Base-by-base conservation (phyloP, 2,329 filamentous ascomycete species). In the Westerdykella aurantiaca region DNA sequence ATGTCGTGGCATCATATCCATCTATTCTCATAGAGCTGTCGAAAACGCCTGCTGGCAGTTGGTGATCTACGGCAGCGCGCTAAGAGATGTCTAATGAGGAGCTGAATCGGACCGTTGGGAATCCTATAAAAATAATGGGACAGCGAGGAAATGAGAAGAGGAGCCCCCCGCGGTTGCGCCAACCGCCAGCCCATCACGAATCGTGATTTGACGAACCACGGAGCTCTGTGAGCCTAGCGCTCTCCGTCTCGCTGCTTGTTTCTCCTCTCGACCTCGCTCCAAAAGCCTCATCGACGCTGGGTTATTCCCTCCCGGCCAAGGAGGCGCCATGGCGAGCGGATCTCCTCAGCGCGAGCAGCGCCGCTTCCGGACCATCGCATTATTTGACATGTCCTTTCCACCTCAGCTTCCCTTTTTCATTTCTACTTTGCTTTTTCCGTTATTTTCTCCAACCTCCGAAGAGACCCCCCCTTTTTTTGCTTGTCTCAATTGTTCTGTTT, bases 271-370 rank as follows among this genome's bases (percentile, higher is more conserved):
- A n/a, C n/a, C n/a, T n/a, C n/a, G n/a, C n/a, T 29, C 18, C 34
- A 21, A 22, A 41, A 25, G 18, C 37, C 25, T 39, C 38, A 41
- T 43, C 39, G 43, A 10, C 42, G 42, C 50, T 53, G 44, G 54
- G 23, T 48, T 47, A 56, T 50, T 43, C 49, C 42, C 33, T 21
- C 18, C 41, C 43, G 17, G 23, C 35, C 35, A 42, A 41, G 47
- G 53, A 53, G 47, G 49, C 56, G 52, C 59, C 49, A 53, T 59
- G 53, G 53, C 53, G 42, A 57, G 48, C n/a, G n/a, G n/a, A n/a
- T n/a, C n/a, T n/a, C n/a, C n/a, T n/a, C 50, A 46, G 42, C 48
- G 42, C 25, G 45, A 25, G 10, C 23, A 10, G 13, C 33, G 33
- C 33, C 33, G 33, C 33, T 34, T 34, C 13, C 33, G 33, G 33